A percentile compares a stretch with the other conserved stretches of the same genome.
Evolutionary conservation across 2,329 filamentous ascomycete genomes (phyloP).

Genomic region (Xylariales sp.): DNA sequence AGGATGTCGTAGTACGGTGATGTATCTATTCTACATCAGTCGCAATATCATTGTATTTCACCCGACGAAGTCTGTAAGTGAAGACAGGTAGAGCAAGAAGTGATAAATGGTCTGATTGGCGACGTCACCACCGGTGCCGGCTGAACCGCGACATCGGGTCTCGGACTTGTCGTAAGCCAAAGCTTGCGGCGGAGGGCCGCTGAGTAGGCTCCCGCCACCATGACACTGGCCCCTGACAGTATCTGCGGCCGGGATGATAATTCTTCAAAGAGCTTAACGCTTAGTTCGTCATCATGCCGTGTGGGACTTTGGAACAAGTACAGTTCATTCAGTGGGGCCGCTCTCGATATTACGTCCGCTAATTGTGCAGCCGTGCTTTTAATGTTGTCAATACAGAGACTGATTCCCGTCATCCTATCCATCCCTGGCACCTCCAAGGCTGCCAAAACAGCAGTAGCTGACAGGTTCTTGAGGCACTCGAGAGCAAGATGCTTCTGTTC

Average conservation of each 20-base stretch:
- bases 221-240: conserved; percentile 5
- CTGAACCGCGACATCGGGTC: too few relatives aligned
- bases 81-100: too few relatives aligned
- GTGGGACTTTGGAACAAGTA: conserved; percentile 10
- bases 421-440: too few relatives aligned
- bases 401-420: conserved; percentile 9
- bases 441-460: neutral
- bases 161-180: neutral
- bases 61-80: too few relatives aligned
- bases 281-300: conserved; percentile 3
- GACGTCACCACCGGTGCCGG: too few relatives aligned
- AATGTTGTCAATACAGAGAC: conserved; percentile 11
- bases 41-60: too few relatives aligned
- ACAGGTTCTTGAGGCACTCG: neutral
- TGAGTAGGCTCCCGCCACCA: conserved; percentile 5
- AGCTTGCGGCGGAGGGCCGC: neutral
- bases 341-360: conserved; percentile 5
- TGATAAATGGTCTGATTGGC: too few relatives aligned
- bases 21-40: too few relatives aligned
- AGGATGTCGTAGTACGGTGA: too few relatives aligned
- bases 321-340: conserved; percentile 6
- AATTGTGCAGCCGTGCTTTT: conserved; percentile 10
- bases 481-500: conserved; percentile 1
- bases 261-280: conserved; percentile 4
- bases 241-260: conserved; percentile 7